Conservation (phyloP, 768 basidiomycete species). For the Tricholoma matsutake region DNA sequence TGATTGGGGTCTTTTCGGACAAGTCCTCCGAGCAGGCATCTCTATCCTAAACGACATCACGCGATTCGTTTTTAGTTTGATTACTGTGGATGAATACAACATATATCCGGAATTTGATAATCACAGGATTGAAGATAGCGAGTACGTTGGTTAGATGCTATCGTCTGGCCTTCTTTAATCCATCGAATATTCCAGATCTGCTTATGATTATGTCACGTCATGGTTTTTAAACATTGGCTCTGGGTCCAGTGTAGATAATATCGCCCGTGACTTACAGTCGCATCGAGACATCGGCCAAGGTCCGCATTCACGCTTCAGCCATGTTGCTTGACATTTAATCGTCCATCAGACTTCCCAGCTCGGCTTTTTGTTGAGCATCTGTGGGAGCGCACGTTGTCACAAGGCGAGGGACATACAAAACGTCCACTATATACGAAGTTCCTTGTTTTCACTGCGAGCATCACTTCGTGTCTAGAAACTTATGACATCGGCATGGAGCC, state of each 20-base stretch:
- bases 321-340: background rate
- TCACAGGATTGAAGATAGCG: constrained; percentile 17
- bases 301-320: constrained; percentile 16
- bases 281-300: constrained; percentile 45
- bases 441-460: constrained; percentile 27
- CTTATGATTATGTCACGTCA: constrained; percentile 35
- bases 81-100: constrained; percentile 21
- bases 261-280: constrained; percentile 40
- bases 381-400: constrained; percentile 37
- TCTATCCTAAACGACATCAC: constrained; percentile 39
- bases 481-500: constrained; percentile 29
- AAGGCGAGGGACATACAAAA: constrained; percentile 18
- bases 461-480: constrained; percentile 29
- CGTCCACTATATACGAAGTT: constrained; percentile 16
- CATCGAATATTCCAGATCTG: constrained; percentile 28
- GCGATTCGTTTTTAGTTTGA: constrained; percentile 24
- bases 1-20: constrained; percentile 53
- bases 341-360: constrained; percentile 40
- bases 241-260: constrained; percentile 28
- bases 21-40: constrained; percentile 39
- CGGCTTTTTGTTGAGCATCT: constrained; percentile 48
- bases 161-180: constrained; percentile 4
- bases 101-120: constrained; percentile 33
- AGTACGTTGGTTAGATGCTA: constrained; percentile 3
- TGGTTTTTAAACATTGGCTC: constrained; percentile 36